Evolutionary conservation across 176 grass and related monocot species (phyloP).

Genomic region (Carex kokanica): DNA sequence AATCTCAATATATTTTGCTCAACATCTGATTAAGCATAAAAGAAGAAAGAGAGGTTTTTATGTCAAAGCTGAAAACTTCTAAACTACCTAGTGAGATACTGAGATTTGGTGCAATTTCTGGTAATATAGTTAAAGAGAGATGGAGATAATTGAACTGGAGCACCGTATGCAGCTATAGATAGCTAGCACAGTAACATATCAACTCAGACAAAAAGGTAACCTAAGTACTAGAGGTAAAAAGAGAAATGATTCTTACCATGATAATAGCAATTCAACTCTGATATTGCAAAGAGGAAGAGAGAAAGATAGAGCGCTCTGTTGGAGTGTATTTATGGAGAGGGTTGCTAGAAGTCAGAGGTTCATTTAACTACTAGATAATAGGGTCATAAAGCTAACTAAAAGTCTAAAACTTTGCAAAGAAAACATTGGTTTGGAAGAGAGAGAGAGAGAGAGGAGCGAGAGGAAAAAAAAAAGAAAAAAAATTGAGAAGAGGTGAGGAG

Average conservation of each 20-base stretch:
- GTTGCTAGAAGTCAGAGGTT: constrained; percentile 33
- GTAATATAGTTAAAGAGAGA: background rate
- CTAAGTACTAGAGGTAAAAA: background rate
- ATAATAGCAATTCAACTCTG: constrained; percentile 43
- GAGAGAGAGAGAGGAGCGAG: constrained; percentile 33
- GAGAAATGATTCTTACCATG: constrained; percentile 47
- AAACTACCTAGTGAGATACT: background rate
- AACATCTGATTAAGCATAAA: background rate
- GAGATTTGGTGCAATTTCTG: constrained; percentile 3
- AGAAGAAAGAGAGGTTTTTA: constrained; percentile 7
- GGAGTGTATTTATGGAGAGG: constrained; percentile 39
- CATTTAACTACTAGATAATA: constrained; percentile 20
- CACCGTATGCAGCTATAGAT: background rate
- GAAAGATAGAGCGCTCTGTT: constrained; percentile 33
- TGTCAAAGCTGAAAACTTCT: background rate
- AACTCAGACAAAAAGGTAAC: background rate
- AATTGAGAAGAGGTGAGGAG: constrained; percentile 50
- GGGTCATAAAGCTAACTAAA: constrained; percentile 17
- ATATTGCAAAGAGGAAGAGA: constrained; percentile 28
- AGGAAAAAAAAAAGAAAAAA: background rate
- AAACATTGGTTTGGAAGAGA: constrained; percentile 23
- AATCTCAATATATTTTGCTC: background rate
- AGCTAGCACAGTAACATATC: background rate
- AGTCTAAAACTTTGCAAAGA: constrained; percentile 11
- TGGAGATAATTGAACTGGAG: background rate